Evolutionary conservation across 768 basidiomycete genomes (phyloP).

Genomic region (Mycena albidolilacea): DNA sequence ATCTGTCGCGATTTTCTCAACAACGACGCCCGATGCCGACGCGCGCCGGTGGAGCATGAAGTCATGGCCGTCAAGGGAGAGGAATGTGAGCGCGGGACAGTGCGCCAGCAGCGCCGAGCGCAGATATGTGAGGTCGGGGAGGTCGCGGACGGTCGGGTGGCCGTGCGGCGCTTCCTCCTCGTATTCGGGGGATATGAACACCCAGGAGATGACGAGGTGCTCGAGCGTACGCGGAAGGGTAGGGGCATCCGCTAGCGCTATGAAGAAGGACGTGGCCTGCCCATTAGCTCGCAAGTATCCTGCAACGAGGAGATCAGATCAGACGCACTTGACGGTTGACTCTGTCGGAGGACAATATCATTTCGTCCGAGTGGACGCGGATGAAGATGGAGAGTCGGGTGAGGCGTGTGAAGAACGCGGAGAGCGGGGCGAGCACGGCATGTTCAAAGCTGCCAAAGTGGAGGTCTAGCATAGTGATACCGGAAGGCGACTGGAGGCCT

Average conservation of each 20-base stretch:
- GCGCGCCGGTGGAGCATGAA: conserved; percentile 2
- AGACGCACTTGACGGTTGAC: neutral
- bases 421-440: neutral
- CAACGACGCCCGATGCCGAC: neutral
- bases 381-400: neutral
- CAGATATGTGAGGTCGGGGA: neutral
- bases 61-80: conserved; percentile 11
- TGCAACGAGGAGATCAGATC: neutral
- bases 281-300: neutral
- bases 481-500: neutral
- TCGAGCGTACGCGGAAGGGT: conserved; percentile 1
- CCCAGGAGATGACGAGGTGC: neutral
- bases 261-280: conserved; percentile 9
- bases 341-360: neutral
- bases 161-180: neutral
- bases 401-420: neutral
- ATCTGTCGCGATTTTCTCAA: too few relatives aligned
- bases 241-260: neutral
- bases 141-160: neutral
- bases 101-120: neutral
- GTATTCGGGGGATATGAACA: neutral
- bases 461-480: neutral
- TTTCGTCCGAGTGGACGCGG: neutral
- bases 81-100: neutral
- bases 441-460: neutral